Base-by-base conservation (phyloP, 106 monocot species). In the Dactylorhiza incarnata region DNA sequence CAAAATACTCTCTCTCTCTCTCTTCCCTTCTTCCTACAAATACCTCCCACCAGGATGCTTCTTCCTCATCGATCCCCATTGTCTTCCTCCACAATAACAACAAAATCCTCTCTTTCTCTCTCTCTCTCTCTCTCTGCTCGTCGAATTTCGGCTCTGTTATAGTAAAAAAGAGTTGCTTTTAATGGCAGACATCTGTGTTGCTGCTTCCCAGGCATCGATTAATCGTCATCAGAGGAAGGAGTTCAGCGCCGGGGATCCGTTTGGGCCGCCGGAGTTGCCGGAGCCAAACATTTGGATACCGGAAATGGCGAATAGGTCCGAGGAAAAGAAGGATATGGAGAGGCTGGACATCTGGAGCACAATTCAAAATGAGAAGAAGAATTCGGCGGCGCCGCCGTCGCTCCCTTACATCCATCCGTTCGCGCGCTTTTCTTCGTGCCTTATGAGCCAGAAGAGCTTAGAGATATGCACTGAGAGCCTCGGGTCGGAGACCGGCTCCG, bases 401-500 rank as follows among this genome's bases (percentile, higher is more conserved):
- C 7, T 54, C 0, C 94, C 94, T 0, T 95, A 95, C 71, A 78
- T 92, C 7, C 92, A 90, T 48, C 93, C 91, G 2, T 86, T 91
- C 11, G 7, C 79, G 15, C 70, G 83, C 65, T 76, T 78, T 22
- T 85, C 87, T 0, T 82, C 82, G 14, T 79, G 76, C 78, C 82
- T 78, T 16, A 72, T 97, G 76, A 97, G 89, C 91, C 93, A 91
- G 84, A 84, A 83, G 68, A 97, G 93, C 93, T 84, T 93, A 4
- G 83, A 97, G 77, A 78, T 87, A 16, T 97, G 96, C 93, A 97
- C 96, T 2, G 96, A 97, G 82, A 89, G 81, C 79, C 93, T 97
- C 73, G 91, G 96, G 6, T 93, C 93, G 4, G 96, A 97, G 79
- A 89, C 93, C 1, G 96, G 96, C 79, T 89, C 93, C 10, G 91